These are phyloP conservation scores for Citrullus colocynthis DNA, from an alignment of 306 rosid species.

Conservation along the genomic window DNA sequence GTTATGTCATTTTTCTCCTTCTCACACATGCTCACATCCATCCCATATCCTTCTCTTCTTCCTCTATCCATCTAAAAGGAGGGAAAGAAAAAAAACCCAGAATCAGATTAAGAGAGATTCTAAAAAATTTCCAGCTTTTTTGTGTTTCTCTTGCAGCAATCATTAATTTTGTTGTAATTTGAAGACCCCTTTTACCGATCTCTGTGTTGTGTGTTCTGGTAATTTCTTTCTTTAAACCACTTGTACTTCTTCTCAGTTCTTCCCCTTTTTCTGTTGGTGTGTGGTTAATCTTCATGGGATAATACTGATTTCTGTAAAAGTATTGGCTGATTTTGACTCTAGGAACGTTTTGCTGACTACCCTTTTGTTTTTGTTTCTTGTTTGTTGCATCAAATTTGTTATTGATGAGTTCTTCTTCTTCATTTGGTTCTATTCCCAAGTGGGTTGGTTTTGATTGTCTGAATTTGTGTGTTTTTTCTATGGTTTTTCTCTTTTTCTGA, in stretches of 20 bases:
- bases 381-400: neutral
- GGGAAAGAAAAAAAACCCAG: neutral
- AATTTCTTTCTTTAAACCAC: neutral
- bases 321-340: conserved; percentile 1
- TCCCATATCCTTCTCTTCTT: conserved; percentile 5
- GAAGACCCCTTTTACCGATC: neutral
- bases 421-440: neutral
- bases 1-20: conserved; percentile 1
- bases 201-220: neutral
- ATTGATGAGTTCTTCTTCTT: neutral
- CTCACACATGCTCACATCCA: conserved; percentile 4
- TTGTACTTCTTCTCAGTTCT: neutral
- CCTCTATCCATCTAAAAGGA: conserved; percentile 4
- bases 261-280: neutral
- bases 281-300: neutral
- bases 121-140: neutral
- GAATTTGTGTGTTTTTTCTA: conserved; percentile 1
- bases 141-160: conserved; percentile 2
- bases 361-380: neutral
- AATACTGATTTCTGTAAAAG: neutral
- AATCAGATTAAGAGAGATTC: conserved; percentile 4
- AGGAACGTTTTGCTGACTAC: neutral
- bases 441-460: neutral
- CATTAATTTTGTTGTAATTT: neutral
- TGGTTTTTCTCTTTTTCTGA: neutral